Conservation (phyloP, 73 alveolate genomes). For the Chromera velia region DNA sequence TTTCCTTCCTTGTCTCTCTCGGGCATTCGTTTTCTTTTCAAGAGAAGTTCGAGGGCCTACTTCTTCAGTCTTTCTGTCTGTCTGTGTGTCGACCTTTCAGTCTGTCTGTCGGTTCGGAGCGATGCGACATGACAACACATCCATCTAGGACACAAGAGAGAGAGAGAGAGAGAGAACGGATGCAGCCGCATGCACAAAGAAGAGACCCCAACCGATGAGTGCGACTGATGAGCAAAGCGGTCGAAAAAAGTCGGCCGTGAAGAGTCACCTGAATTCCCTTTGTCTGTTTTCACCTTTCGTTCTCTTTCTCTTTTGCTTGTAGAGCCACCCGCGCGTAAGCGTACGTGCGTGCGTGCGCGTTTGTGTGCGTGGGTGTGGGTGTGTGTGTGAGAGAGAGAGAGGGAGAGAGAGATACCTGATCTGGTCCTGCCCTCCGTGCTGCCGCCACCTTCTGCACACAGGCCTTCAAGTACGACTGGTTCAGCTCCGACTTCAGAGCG, state of each 20-base stretch:
- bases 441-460: neutral
- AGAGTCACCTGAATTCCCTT: neutral
- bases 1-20: too few relatives aligned
- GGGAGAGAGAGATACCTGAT: neutral
- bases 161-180: neutral
- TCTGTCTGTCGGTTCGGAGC: too few relatives aligned
- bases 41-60: too few relatives aligned
- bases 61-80: too few relatives aligned
- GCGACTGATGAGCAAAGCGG: neutral
- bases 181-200: neutral
- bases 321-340: neutral
- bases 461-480: neutral
- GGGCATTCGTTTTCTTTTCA: too few relatives aligned
- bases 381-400: neutral
- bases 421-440: neutral
- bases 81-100: too few relatives aligned
- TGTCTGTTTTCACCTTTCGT: too few relatives aligned
- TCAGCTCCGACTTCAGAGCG: neutral
- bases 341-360: neutral
- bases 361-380: neutral
- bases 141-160: neutral
- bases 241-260: neutral
- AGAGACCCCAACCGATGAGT: neutral
- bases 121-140: too few relatives aligned
- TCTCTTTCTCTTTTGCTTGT: too few relatives aligned